phyloP scores from a whole-genome alignment of 2,329 filamentous ascomycete species.

The Penicillium sp. region DNA sequence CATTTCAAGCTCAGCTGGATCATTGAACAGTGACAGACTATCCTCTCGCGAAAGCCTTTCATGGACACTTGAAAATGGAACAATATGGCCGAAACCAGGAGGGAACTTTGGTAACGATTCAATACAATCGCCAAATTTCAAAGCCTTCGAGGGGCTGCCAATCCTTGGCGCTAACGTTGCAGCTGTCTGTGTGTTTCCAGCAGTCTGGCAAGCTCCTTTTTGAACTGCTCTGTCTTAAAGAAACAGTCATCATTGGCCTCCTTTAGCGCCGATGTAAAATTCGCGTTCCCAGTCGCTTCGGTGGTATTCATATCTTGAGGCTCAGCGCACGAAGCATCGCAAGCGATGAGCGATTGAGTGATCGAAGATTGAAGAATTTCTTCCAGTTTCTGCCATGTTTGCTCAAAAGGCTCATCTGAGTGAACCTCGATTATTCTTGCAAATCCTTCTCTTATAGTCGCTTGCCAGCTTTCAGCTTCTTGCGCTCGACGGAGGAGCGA shows the following conservation, averaged over 20 bases:
- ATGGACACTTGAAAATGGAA: constrained; percentile 36
- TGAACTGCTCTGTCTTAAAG: not conserved
- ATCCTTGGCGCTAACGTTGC: not conserved
- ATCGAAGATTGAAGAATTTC: constrained; percentile 10
- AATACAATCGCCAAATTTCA: not conserved
- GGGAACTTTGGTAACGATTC: constrained; percentile 7
- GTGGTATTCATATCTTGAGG: not conserved
- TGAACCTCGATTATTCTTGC: constrained; percentile 15
- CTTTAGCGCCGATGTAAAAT: not conserved
- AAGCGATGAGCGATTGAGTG: not conserved
- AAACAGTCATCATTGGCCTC: not conserved
- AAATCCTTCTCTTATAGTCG: constrained; percentile 22
- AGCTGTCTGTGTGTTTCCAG: not conserved
- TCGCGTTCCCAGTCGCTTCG: not conserved
- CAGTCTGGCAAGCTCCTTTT: not conserved
- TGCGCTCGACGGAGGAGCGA: constrained; percentile 26
- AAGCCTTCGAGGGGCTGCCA: not conserved
- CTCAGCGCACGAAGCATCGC: not conserved
- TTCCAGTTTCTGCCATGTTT: constrained; percentile 24
- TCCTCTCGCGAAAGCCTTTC: constrained; percentile 19
- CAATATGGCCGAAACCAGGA: constrained; percentile 20
- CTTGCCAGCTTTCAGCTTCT: constrained; percentile 26
- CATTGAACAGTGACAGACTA: constrained; percentile 19
- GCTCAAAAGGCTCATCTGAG: constrained; percentile 17
- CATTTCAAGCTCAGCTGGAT: constrained; percentile 30